Percentiles rank a stretch among this genome's conserved stretches.
These are phyloP conservation scores for Galeopsis tetrahit DNA, from an alignment of 257 asterid species.

Conservation along the genomic window DNA sequence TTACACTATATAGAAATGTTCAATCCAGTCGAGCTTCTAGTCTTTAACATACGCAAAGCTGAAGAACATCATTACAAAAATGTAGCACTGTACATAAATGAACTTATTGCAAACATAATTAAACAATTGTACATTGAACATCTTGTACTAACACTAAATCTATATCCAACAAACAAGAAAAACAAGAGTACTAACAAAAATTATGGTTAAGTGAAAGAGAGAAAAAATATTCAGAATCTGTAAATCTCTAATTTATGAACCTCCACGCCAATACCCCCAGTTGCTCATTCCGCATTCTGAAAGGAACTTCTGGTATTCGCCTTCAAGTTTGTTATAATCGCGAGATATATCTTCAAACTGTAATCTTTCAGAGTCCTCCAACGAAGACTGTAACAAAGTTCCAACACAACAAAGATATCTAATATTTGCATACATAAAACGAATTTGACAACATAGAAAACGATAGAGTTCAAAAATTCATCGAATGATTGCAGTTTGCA, in stretches of 20 bases:
- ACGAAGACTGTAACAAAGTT: slow-evolving; percentile 40
- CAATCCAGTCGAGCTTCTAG: too few relatives aligned
- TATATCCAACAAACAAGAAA: not conserved
- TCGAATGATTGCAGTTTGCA: slow-evolving; percentile 7
- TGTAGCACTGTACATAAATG: too few relatives aligned
- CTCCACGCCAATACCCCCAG: slow-evolving; percentile 71
- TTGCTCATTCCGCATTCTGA: slow-evolving; percentile 75
- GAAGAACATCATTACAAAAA: too few relatives aligned
- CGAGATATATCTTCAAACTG: slow-evolving; percentile 40
- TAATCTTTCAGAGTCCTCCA: slow-evolving; percentile 41
- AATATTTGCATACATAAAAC: not conserved
- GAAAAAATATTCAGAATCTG: not conserved
- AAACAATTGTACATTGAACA: slow-evolving; percentile 30
- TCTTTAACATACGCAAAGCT: too few relatives aligned
- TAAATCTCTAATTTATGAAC: slow-evolving; percentile 43
- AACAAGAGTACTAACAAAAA: not conserved
- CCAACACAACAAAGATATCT: not conserved
- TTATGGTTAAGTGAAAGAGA: not conserved
- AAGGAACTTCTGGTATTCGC: slow-evolving; percentile 68
- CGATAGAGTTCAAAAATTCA: not conserved
- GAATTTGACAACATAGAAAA: not conserved
- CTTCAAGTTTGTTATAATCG: slow-evolving; percentile 50
- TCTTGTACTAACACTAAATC: slow-evolving; percentile 7
- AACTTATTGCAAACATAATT: too few relatives aligned
- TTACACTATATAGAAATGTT: too few relatives aligned